A percentile compares a stretch with the other conserved stretches of the same genome.
Evolutionary conservation across 2,329 filamentous ascomycete species (phyloP).

Genomic region (Aspergillus fumigatiaffinis): DNA sequence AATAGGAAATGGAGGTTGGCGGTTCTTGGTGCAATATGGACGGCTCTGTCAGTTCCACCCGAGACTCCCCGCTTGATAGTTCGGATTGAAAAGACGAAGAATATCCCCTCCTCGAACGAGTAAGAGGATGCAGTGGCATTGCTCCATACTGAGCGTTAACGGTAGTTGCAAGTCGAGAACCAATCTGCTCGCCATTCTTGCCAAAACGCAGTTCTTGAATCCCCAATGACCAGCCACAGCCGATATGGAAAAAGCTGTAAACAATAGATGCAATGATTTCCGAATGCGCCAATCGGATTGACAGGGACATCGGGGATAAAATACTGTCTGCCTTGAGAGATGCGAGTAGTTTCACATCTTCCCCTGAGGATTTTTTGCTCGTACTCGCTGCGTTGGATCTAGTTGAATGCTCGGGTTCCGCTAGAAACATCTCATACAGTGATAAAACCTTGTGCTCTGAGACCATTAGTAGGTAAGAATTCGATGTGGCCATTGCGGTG

Average conservation of each 20-base stretch:
- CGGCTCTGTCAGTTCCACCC: constrained; percentile 16
- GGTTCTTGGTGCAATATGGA: constrained; percentile 41
- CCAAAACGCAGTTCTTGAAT: constrained; percentile 83
- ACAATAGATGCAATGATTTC: constrained; percentile 78
- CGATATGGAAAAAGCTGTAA: constrained; percentile 73
- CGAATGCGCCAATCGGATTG: constrained; percentile 63
- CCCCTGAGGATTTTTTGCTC: neutral
- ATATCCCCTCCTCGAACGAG: constrained; percentile 7
- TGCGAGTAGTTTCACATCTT: constrained; percentile 57
- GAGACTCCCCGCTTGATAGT: constrained; percentile 19
- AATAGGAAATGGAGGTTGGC: constrained; percentile 65
- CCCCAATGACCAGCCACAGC: constrained; percentile 81
- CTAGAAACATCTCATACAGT: constrained; percentile 61
- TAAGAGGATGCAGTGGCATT: constrained; percentile 9
- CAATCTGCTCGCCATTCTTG: constrained; percentile 40
- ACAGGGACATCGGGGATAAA: constrained; percentile 74
- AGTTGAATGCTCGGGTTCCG: constrained; percentile 2
- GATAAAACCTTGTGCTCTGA: constrained; percentile 70
- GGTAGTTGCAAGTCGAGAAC: constrained; percentile 38
- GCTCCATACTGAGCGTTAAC: constrained; percentile 37
- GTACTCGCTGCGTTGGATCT: constrained; percentile 3
- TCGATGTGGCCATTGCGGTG: constrained; percentile 65
- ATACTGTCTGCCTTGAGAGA: constrained; percentile 78
- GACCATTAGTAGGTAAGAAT: constrained; percentile 75
- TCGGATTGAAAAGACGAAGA: constrained; percentile 16